These are phyloP conservation scores for Calonectria leucothoes DNA, from an alignment of 2,329 filamentous ascomycete genomes.

Conservation along the genomic window DNA sequence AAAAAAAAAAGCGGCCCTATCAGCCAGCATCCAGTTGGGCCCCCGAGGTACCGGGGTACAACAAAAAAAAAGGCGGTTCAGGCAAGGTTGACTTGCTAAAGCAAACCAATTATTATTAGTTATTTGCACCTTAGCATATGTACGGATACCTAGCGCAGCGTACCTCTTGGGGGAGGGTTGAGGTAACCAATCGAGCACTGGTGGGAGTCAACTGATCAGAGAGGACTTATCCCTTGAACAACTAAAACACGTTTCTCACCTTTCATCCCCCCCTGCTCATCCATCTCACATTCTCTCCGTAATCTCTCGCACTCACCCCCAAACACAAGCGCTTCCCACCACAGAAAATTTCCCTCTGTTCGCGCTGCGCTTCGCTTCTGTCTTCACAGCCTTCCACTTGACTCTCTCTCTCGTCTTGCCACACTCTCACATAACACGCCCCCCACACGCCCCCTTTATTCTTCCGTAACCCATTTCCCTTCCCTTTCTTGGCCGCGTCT, in stretches of 20 bases:
- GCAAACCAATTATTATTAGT: conserved; percentile 28
- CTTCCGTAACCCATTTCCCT: conserved; percentile 22
- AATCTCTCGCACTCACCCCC: conserved; percentile 14
- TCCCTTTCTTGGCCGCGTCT: conserved; percentile 16
- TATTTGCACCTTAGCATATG: conserved; percentile 13
- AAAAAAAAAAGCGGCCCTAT: conserved; percentile 18
- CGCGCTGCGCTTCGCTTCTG: not conserved
- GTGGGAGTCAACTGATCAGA: conserved; percentile 33
- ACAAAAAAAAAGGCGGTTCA: conserved; percentile 1
- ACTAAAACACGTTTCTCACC: conserved; percentile 43
- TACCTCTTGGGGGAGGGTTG: conserved; percentile 18
- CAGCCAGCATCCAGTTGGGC: not conserved
- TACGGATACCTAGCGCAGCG: conserved; percentile 20
- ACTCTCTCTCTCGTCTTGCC: conserved; percentile 6
- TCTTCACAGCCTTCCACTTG: not conserved
- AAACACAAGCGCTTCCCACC: conserved; percentile 4
- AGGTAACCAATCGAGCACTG: conserved; percentile 21
- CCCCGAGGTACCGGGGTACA: conserved; percentile 21
- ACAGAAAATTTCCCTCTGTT: not conserved
- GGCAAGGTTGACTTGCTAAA: conserved; percentile 25
- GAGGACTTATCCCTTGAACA: conserved; percentile 40
- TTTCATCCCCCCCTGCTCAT: conserved; percentile 20
- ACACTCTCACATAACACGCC: conserved; percentile 6
- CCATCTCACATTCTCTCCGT: conserved; percentile 20
- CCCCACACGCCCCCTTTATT: conserved; percentile 19